phyloP scores from a whole-genome alignment of 1,284 basidiomycete genomes.

The Acaromyces ingoldii region DNA sequence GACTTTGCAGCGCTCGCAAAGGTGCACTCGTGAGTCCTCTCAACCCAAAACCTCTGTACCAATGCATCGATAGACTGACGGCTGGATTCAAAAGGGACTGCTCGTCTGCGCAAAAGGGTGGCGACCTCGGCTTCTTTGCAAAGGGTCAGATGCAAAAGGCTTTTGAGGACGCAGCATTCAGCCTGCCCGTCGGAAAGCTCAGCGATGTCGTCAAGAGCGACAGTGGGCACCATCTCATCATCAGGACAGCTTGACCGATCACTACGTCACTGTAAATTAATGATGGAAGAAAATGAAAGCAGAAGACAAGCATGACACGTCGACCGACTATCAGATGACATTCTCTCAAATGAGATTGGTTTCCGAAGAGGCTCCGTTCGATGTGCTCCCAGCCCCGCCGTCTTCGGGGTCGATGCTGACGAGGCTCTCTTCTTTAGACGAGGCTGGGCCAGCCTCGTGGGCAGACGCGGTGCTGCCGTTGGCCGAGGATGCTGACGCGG shows the following conservation, averaged over 20 bases:
- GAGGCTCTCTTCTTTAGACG: too few relatives aligned
- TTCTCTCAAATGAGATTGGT: too few relatives aligned
- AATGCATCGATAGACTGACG: not conserved
- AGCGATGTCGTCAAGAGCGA: conserved; percentile 84
- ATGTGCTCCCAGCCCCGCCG: too few relatives aligned
- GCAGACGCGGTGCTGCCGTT: too few relatives aligned
- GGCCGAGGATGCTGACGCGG: too few relatives aligned
- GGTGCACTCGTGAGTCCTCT: conserved; percentile 30
- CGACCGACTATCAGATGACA: too few relatives aligned
- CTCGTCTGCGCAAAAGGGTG: conserved; percentile 44
- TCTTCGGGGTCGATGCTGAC: too few relatives aligned
- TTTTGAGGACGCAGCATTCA: conserved; percentile 88
- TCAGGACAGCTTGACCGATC: conserved; percentile 68
- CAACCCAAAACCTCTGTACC: not conserved
- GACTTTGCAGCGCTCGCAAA: conserved; percentile 41
- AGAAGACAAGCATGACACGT: not conserved
- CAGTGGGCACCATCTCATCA: conserved; percentile 90
- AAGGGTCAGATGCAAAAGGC: conserved; percentile 93
- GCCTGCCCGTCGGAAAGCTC: conserved; percentile 73
- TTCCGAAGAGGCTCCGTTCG: too few relatives aligned
- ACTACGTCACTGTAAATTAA: not conserved
- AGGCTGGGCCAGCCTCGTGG: too few relatives aligned
- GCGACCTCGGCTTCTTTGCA: conserved; percentile 64
- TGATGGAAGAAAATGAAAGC: not conserved
- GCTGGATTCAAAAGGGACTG: conserved; percentile 33